Conservation (phyloP, 176 grass and related monocot genomes). For the Poa annua region DNA sequence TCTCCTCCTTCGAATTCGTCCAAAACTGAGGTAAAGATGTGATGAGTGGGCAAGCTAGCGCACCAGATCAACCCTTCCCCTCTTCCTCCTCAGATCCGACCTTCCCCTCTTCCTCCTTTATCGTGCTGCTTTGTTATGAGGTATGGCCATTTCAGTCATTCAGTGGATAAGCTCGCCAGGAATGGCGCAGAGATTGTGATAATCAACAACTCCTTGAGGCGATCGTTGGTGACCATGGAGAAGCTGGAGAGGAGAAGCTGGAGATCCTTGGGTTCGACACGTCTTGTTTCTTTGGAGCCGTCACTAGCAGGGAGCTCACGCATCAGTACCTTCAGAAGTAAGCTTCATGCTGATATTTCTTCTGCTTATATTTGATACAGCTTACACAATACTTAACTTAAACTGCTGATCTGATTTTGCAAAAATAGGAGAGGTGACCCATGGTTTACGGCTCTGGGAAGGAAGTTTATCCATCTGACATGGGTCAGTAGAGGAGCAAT, state of each 20-base stretch:
- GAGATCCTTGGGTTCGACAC: conserved; percentile 78
- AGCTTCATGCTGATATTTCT: conserved; percentile 10
- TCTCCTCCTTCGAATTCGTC: too few species aligned
- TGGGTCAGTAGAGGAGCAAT: conserved; percentile 87
- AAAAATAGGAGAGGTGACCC: conserved; percentile 71
- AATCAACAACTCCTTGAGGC: conserved; percentile 93
- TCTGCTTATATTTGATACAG: neutral
- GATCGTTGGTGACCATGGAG: conserved; percentile 70
- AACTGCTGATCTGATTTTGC: neutral
- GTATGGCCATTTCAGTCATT: too few species aligned
- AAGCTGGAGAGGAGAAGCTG: conserved; percentile 74
- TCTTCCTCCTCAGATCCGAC: too few species aligned
- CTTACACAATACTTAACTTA: neutral
- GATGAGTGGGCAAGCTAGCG: too few species aligned
- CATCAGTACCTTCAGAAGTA: conserved; percentile 85
- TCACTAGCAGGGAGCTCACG: conserved; percentile 94
- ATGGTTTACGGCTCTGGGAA: conserved; percentile 87
- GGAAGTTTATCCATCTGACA: conserved; percentile 82
- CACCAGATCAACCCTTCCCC: too few species aligned
- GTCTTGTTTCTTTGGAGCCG: conserved; percentile 63
- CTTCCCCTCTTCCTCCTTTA: too few species aligned
- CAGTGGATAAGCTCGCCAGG: conserved; percentile 83
- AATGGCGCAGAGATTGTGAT: conserved; percentile 83
- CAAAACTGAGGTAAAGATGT: too few species aligned
- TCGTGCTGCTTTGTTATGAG: too few species aligned